Base-by-base conservation (phyloP, 495 filamentous ascomycete genomes). In the Podospora appendiculata region DNA sequence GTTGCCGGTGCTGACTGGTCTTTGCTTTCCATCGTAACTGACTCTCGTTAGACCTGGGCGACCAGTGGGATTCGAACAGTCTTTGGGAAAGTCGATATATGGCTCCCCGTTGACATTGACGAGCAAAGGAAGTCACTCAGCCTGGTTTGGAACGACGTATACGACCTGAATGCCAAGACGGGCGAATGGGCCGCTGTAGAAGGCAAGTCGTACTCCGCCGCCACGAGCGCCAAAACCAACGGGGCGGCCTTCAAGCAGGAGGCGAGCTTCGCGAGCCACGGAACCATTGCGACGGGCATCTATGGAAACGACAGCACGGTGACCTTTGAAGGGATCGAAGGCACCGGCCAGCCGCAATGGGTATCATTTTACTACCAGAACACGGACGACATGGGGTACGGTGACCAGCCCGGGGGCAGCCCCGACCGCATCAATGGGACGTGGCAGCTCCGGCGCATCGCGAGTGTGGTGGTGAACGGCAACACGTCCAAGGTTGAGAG, bases 1-100 rank as follows among this genome's bases (percentile, higher is more conserved):
- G 25, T 25, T 5, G 25, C 25, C 5, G 2, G 2, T 25, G 25
- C 25, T 25, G 2, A 25, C 25, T 25, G 25, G 2, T 25, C 25
- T 25, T 25, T 25, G 25, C 25, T 25, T 25, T 25, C 25, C 25
- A 25, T 25, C 2, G 5, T 25, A 25, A 5, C 25, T 25, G 25
- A 25, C 25, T 25, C 25, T 25, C 25, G 25, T 25, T 25, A 25
- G 25, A 80, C 48, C 50, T 80, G 2, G 77, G 74, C 8, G 72
- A 76, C 47, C 64, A 75, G 63, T 80, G 77, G 77, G 77, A 80
- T 41, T 68, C 63, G 0, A 78, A 76, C 56, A 74, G 73, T 0
- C 58, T 76, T 8, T 78, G 75, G 75, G 75, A 78, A 36, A 70
- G 64, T 48, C 65, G 75, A 4, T 74, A 80, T 51, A 76, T 80